These are phyloP conservation scores for Lotmaria passim DNA, from an alignment of 208 protist genomes.

Conservation along the genomic window DNA sequence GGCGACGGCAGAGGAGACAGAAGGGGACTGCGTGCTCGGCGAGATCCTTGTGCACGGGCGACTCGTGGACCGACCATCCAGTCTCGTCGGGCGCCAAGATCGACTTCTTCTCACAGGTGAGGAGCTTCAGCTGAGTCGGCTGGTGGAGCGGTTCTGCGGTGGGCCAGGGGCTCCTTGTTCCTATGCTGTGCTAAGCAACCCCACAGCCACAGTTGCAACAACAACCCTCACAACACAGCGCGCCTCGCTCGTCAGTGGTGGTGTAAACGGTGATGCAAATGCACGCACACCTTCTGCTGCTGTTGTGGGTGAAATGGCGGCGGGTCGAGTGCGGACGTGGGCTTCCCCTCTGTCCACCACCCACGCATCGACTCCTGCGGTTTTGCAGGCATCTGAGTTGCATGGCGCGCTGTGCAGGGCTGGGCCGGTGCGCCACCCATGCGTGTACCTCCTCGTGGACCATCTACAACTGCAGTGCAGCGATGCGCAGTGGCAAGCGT, in stretches of 20 bases:
- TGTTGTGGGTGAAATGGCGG: too few relatives aligned
- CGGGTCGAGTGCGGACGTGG: conserved; percentile 1
- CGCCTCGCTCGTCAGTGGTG: background rate
- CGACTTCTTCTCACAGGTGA: background rate
- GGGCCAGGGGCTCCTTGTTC: conserved; percentile 10
- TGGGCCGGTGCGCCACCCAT: conserved; percentile 4
- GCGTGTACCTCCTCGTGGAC: conserved; percentile 23
- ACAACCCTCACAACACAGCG: too few relatives aligned
- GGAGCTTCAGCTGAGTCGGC: conserved; percentile 1
- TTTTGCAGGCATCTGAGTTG: background rate
- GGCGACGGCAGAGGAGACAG: background rate
- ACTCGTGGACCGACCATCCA: conserved; percentile 2
- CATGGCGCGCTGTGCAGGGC: background rate
- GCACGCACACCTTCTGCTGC: too few relatives aligned
- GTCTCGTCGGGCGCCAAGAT: background rate
- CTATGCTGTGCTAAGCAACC: conserved; percentile 12
- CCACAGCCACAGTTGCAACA: background rate
- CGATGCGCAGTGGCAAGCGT: conserved; percentile 3
- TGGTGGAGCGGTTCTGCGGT: conserved; percentile 21
- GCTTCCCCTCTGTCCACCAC: background rate
- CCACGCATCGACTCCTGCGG: background rate
- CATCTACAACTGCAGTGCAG: conserved; percentile 12
- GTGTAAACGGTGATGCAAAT: too few relatives aligned
- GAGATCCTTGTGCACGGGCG: conserved; percentile 30
- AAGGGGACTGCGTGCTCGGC: conserved; percentile 8